Base-by-base conservation (phyloP, 768 basidiomycete species). In the Leccinum pellstonianum region DNA sequence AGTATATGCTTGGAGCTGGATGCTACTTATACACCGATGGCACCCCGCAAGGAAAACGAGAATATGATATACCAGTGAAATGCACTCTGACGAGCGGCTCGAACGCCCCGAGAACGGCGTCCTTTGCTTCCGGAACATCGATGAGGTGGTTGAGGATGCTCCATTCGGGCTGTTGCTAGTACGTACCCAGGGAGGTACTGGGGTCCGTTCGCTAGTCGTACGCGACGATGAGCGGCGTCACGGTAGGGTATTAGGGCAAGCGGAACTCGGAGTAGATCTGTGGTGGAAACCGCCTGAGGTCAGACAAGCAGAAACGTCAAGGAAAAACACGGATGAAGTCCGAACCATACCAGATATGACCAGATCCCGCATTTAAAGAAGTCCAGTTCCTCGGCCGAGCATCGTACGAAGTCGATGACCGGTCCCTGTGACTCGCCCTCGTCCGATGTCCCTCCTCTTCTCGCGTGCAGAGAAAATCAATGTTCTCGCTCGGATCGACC, bases 401-500 rank as follows among this genome's bases (percentile, higher is more conserved):
- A 71, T 52, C 77, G 73, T 0, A 73, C 66, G 59, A 77, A 81
- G 19, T 73, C 68, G 38, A 60, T 64, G 41, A 8, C 56, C 33
- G 19, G 58, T 19, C 37, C 41, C 33, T 75, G 7, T 62, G 55
- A 21, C 11, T 52, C 23, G 37, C 38, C 76, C 14, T 64, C 62
- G 7, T 5, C 11, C n/a, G n/a, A n/a, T n/a, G 35, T 58, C 52
- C 52, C 15, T 27, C 49, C 17, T 19, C 41, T 17, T 64, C 23
- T 25, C 70, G 21, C 72, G 72, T 1, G 88, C 87, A 33, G 78
- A 77, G 15, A 76, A 72, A 27, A 94, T 77, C 93, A 95, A 95
- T 95, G 54, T 79, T 78, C 43, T 74, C 71, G 47, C 88, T 87
- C 0, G 92, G 90, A 56, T 95, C 93, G n/a, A 91, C 76, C 2